These are phyloP conservation scores for Trichoderma reesei DNA, from an alignment of 495 filamentous ascomycete species.

Conservation along the genomic window DNA sequence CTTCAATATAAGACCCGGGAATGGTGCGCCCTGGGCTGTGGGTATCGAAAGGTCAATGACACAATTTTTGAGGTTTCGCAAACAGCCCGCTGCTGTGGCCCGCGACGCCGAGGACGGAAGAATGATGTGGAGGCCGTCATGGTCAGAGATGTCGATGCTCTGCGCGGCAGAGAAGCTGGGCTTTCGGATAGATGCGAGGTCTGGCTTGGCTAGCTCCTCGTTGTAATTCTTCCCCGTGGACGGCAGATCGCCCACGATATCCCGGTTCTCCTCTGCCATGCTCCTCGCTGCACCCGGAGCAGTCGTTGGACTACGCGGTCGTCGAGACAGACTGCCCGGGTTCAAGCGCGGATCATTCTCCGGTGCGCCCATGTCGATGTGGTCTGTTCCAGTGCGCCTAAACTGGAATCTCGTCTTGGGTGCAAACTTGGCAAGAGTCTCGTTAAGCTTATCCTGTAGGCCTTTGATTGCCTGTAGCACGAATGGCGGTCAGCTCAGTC, in stretches of 20 bases:
- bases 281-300: background rate
- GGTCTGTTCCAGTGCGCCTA: conserved; percentile 23
- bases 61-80: conserved; percentile 62
- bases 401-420: conserved; percentile 39
- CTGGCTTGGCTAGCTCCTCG: conserved; percentile 31
- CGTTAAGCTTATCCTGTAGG: conserved; percentile 33
- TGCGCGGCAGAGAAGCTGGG: conserved; percentile 51
- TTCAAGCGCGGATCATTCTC: conserved; percentile 9
- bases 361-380: conserved; percentile 10
- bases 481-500: conserved; percentile 11
- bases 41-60: conserved; percentile 70
- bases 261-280: conserved; percentile 22
- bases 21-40: conserved; percentile 49
- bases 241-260: conserved; percentile 17
- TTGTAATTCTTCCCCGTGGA: conserved; percentile 39
- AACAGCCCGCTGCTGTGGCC: conserved; percentile 58
- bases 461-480: conserved; percentile 28
- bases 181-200: conserved; percentile 32
- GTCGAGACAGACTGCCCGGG: background rate
- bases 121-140: conserved; percentile 57
- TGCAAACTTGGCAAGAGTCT: conserved; percentile 28
- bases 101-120: conserved; percentile 58
- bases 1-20: conserved; percentile 65
- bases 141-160: conserved; percentile 54
- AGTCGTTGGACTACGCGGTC: background rate